phyloP scores from a whole-genome alignment of 2,329 filamentous ascomycete species.

The Leptosphaerulina australis region DNA sequence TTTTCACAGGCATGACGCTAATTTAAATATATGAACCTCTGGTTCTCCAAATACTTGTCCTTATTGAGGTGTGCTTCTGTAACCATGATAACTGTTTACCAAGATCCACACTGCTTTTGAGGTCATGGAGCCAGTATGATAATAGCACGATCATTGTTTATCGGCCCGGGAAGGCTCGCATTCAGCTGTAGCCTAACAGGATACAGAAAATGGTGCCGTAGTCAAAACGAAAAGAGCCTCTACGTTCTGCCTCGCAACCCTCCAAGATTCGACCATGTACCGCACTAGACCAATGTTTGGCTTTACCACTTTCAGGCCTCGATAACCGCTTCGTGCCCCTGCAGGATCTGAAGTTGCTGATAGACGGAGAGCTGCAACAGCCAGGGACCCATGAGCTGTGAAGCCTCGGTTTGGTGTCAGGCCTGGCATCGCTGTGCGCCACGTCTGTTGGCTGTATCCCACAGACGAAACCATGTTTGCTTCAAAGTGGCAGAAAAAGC shows the following conservation, averaged over 20 bases:
- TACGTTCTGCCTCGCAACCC: slow-evolving; percentile 49
- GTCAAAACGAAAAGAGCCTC: slow-evolving; percentile 47
- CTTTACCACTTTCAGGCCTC: slow-evolving; percentile 30
- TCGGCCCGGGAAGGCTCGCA: slow-evolving; percentile 17
- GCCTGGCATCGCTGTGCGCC: slow-evolving; percentile 34
- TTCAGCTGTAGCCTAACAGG: slow-evolving; percentile 24
- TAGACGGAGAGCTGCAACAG: slow-evolving; percentile 53
- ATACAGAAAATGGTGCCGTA: slow-evolving; percentile 23
- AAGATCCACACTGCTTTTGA: slow-evolving; percentile 30
- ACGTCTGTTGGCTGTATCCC: slow-evolving; percentile 23
- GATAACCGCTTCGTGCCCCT: slow-evolving; percentile 20
- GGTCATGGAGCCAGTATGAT: neutral
- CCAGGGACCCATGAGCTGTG: slow-evolving; percentile 52
- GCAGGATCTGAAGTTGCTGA: slow-evolving; percentile 35
- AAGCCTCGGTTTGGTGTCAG: slow-evolving; percentile 49
- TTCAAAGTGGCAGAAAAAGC: slow-evolving; percentile 35
- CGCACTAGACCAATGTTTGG: slow-evolving; percentile 31
- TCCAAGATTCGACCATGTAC: slow-evolving; percentile 29
- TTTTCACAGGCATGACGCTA: slow-evolving; percentile 32
- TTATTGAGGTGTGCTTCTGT: slow-evolving; percentile 22
- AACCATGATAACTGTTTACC: slow-evolving; percentile 24
- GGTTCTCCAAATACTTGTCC: slow-evolving; percentile 22
- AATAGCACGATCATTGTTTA: neutral
- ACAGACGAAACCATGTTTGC: slow-evolving; percentile 29
- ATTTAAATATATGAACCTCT: slow-evolving; percentile 34